A percentile compares a stretch with the other conserved stretches of the same genome.
Conservation (phyloP, 2,329 filamentous ascomycete genomes). For the Thelonectria discophora region DNA sequence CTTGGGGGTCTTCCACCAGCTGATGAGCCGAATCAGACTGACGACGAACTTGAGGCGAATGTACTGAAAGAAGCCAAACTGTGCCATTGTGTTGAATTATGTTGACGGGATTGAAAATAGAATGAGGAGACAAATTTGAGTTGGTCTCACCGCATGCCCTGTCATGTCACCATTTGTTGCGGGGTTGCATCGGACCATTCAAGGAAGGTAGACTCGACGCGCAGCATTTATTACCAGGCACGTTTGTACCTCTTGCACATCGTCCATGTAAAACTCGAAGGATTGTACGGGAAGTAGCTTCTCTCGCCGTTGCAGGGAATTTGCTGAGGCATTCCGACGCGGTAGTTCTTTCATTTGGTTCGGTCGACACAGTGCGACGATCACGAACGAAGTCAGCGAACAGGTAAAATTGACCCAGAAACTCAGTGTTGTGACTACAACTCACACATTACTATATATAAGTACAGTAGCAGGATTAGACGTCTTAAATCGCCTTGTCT, state of each 20-base stretch:
- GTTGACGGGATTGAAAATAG: not conserved
- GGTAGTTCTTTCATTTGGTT: not conserved
- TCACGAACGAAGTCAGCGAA: too few species aligned
- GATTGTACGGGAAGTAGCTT: not conserved
- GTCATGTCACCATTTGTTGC: too few species aligned
- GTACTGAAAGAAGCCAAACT: not conserved
- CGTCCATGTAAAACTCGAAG: not conserved
- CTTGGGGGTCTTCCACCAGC: not conserved
- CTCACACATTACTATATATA: too few species aligned
- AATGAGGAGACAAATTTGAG: not conserved
- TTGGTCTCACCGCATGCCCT: too few species aligned
- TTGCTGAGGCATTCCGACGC: not conserved
- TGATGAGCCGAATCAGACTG: not conserved
- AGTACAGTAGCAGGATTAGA: too few species aligned
- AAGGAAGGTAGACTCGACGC: too few species aligned
- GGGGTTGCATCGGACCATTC: too few species aligned
- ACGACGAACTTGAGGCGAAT: not conserved
- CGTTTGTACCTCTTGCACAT: not conserved
- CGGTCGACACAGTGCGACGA: not conserved
- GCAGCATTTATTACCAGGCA: too few species aligned
- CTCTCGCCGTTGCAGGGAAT: not conserved
- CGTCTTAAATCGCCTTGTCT: too few species aligned
- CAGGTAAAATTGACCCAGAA: too few species aligned
- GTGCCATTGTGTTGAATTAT: not conserved
- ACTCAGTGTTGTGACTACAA: too few species aligned